A percentile compares a stretch with the other conserved stretches of the same genome.
phyloP scores from a whole-genome alignment of 2,329 filamentous ascomycete species.

The Xylaria sp. region DNA sequence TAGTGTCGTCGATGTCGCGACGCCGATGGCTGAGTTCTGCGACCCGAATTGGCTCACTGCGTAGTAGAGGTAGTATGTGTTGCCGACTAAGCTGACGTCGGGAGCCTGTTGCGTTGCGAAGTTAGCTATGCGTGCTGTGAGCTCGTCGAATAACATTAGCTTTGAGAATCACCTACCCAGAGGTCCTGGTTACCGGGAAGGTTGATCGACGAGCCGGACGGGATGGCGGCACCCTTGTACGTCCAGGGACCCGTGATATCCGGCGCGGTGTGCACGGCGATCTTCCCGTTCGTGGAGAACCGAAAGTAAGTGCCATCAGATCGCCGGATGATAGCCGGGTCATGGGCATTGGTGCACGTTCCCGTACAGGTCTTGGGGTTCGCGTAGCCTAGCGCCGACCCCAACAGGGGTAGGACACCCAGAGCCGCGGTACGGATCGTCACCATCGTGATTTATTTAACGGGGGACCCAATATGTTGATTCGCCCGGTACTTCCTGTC shows the following conservation, averaged over 20 bases:
- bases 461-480: neutral
- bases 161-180: constrained; percentile 53
- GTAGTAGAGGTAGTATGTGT: constrained; percentile 73
- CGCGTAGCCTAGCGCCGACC: constrained; percentile 45
- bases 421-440: constrained; percentile 13
- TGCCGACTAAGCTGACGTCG: constrained; percentile 67
- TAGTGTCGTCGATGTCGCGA: constrained; percentile 57
- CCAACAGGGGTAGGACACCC: constrained; percentile 43
- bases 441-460: constrained; percentile 20
- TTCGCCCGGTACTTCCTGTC: constrained; percentile 2
- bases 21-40: constrained; percentile 70
- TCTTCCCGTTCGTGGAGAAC: constrained; percentile 54
- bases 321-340: constrained; percentile 55
- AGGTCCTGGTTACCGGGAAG: constrained; percentile 51
- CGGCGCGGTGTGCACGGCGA: constrained; percentile 53
- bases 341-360: constrained; percentile 53
- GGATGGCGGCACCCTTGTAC: constrained; percentile 52
- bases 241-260: constrained; percentile 55
- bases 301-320: constrained; percentile 56
- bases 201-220: constrained; percentile 51
- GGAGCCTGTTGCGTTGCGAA: constrained; percentile 61
- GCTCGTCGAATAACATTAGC: too few relatives aligned
- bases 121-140: neutral
- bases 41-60: constrained; percentile 70
- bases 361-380: constrained; percentile 54